Percentiles rank a stretch among this genome's conserved stretches.
phyloP scores from a whole-genome alignment of 2,329 filamentous ascomycete species.

The Aotearoamyces nothofagi region DNA sequence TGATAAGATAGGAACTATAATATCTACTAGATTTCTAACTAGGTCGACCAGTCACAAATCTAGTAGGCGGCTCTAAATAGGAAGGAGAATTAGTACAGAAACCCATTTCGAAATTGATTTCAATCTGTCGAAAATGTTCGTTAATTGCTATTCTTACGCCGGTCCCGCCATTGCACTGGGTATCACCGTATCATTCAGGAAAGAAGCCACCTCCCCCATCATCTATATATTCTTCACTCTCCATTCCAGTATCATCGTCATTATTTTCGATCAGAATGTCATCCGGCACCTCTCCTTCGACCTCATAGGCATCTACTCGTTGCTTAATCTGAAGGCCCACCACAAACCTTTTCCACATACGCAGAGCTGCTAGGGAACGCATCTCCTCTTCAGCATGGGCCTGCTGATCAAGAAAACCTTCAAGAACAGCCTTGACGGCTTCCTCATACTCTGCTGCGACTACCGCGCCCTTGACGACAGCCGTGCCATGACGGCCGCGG shows the following conservation, averaged over 20 bases:
- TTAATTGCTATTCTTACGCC: too few relatives aligned
- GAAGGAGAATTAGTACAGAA: too few relatives aligned
- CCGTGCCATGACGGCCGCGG: conserved; percentile 71
- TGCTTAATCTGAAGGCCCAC: conserved; percentile 45
- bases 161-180: too few relatives aligned
- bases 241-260: background rate
- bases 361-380: conserved; percentile 43
- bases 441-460: conserved; percentile 58
- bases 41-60: too few relatives aligned
- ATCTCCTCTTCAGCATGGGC: conserved; percentile 48
- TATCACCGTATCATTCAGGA: too few relatives aligned
- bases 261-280: background rate
- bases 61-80: too few relatives aligned
- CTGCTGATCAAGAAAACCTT: conserved; percentile 50
- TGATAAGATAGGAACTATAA: too few relatives aligned
- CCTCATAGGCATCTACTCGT: conserved; percentile 15
- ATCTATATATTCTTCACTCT: conserved; percentile 3
- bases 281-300: conserved; percentile 9
- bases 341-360: conserved; percentile 62
- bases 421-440: conserved; percentile 54
- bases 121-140: too few relatives aligned
- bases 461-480: conserved; percentile 64
- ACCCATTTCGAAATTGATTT: too few relatives aligned
- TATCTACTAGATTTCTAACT: too few relatives aligned
- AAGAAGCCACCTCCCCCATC: conserved; percentile 1